Base-by-base conservation (phyloP, 805 yeast genomes). In the Candida ascalaphidarum region DNA sequence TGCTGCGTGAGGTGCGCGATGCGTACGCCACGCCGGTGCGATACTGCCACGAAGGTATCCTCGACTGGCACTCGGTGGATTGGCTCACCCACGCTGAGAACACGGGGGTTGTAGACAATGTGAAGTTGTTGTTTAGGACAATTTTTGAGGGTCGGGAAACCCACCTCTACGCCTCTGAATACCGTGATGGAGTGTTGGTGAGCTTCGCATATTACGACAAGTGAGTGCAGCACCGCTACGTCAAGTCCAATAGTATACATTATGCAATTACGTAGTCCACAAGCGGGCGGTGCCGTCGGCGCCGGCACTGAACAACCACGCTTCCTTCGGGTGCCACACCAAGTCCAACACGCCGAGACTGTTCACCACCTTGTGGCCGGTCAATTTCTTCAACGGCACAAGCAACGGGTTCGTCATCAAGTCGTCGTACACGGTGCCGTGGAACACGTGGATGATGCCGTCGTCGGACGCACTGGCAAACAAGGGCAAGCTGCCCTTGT, bases 311-410 rank as follows among this genome's bases (percentile, higher is more conserved):
- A 92, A 86, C 49, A 92, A 67, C 98, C 98, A 92, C 1, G 98
- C 96, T 60, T 92, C 97, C 45, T 79, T 77, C 40, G 97, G 97
- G 67, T 92, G 98, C 98, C 98, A 92, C 27, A 74, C 73, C 27
- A 81, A 72, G 48, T 77, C 81, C 48, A 92, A 66, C 11, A 92
- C 94, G 49, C 98, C 98, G 32, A 92, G 61, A 48, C 81, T 79
- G 43, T 74, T 73, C 13, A 75, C 62, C 26, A 85, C 70, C 52
- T 80, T 77, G 58, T 92, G 98, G 8, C 97, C 98, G 24, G 80
- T 75, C 50, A 92, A 67, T 50, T 88, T 86, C 74, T 92, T 92
- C 58, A 92, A 71, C 31, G 98, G 98, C 25, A 92, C 98, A 45
- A 92, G 72, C 54, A 92, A 64, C 35, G 98, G 97, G 57, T 89